Evolutionary conservation across 164 flowering plant species (phyloP).

Genomic region (Sextonia rubra): DNA sequence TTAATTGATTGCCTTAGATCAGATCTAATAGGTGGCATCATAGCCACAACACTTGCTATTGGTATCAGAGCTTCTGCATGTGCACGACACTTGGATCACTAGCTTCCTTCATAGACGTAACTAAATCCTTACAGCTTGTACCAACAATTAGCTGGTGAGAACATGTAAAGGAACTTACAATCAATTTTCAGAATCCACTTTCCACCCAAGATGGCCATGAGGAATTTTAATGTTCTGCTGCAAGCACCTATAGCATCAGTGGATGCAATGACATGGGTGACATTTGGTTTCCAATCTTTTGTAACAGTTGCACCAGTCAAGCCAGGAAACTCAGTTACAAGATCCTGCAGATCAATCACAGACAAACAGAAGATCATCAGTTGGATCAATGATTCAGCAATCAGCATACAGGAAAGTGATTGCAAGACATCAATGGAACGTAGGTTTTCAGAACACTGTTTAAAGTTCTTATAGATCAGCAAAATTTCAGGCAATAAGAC

Average conservation of each 20-base stretch:
- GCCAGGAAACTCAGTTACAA: conserved; percentile 38
- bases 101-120: too few relatives aligned
- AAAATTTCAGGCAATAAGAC: too few relatives aligned
- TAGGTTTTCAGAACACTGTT: background rate
- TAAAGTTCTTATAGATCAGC: background rate
- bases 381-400: too few relatives aligned
- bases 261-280: conserved; percentile 66
- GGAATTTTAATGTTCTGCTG: conserved; percentile 49
- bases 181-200: conserved; percentile 54
- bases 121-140: too few relatives aligned
- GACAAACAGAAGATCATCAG: too few relatives aligned
- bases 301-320: conserved; percentile 41
- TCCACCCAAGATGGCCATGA: conserved; percentile 64
- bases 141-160: background rate
- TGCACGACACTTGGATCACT: too few relatives aligned
- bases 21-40: too few relatives aligned
- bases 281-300: conserved; percentile 45
- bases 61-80: too few relatives aligned
- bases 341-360: conserved; percentile 31
- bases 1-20: too few relatives aligned
- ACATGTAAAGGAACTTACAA: conserved; percentile 39
- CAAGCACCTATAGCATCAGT: conserved; percentile 50
- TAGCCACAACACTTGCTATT: too few relatives aligned
- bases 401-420: background rate
- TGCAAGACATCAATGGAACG: background rate